Evolutionary conservation across 176 grass and related monocot species (phyloP).

Genomic region (Bromus sterilis): DNA sequence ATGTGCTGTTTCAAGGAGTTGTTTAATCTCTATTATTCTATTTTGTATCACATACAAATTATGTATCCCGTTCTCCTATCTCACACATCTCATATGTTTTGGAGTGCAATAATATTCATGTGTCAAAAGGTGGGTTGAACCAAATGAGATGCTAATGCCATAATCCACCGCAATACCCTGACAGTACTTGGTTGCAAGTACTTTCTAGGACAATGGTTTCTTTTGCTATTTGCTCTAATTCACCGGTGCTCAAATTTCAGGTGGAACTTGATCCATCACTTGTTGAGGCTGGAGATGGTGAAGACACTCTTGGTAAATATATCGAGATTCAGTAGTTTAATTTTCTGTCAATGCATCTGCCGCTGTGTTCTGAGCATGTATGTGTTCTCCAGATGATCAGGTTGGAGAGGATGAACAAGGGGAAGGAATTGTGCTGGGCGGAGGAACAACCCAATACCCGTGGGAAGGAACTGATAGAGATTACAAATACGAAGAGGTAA

Average conservation of each 20-base stretch:
- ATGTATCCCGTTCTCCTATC: not conserved
- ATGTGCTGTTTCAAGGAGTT: not conserved
- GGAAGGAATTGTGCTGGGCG: conserved; percentile 64
- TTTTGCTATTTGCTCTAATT: not conserved
- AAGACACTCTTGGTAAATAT: conserved; percentile 35
- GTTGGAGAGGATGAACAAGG: conserved; percentile 72
- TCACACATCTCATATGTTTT: not conserved
- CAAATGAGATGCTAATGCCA: not conserved
- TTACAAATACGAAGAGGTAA: conserved; percentile 94
- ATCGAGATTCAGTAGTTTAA: not conserved
- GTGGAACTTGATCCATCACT: conserved; percentile 48
- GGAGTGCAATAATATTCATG: no score
- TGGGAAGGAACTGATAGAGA: conserved; percentile 97
- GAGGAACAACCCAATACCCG: conserved; percentile 31
- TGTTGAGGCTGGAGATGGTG: conserved; percentile 32
- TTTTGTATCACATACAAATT: not conserved
- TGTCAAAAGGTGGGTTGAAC: no score
- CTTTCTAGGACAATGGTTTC: not conserved
- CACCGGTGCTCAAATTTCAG: conserved; percentile 25
- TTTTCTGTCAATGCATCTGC: not conserved
- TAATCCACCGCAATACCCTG: not conserved
- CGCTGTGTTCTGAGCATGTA: not conserved
- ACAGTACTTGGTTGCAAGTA: conserved; percentile 1
- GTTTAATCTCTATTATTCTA: not conserved
- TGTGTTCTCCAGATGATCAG: conserved; percentile 58